A percentile compares a stretch with the other conserved stretches of the same genome.
phyloP scores from a whole-genome alignment of 1,284 basidiomycete genomes.

The Ceratobasidium theobromae region DNA sequence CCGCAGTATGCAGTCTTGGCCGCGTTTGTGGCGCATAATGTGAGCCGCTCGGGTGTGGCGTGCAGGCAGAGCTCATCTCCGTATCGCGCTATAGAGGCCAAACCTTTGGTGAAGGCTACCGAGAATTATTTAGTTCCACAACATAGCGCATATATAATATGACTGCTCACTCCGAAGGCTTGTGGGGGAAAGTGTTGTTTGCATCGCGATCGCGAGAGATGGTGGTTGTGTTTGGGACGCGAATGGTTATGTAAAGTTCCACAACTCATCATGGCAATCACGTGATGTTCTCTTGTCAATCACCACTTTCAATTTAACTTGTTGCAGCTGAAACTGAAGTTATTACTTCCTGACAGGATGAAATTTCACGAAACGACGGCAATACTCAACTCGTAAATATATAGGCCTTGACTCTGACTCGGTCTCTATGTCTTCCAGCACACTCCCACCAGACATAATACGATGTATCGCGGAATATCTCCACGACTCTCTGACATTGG shows the following conservation, averaged over 20 bases:
- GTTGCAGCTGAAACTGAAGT: too few species aligned
- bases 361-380: too few species aligned
- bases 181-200: conserved; percentile 24
- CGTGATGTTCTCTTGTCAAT: too few species aligned
- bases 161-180: conserved; percentile 15
- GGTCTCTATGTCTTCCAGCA: not conserved
- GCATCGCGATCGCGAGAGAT: conserved; percentile 7
- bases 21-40: conserved; percentile 70
- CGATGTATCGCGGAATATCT: conserved; percentile 19
- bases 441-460: conserved; percentile 13
- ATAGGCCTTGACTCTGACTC: too few species aligned
- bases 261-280: not conserved
- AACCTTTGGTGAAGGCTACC: conserved; percentile 67
- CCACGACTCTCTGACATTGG: not conserved
- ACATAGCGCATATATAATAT: not conserved
- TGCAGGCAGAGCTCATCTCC: conserved; percentile 73
- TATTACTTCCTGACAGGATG: not conserved
- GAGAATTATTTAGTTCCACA: not conserved
- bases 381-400: too few species aligned
- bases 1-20: conserved; percentile 77
- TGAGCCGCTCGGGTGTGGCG: conserved; percentile 59
- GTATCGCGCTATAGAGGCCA: conserved; percentile 73
- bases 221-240: not conserved
- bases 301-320: too few species aligned
- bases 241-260: conserved; percentile 2